Evolutionary conservation across 495 filamentous ascomycete species (phyloP).

Genomic region (Cercophora samala): DNA sequence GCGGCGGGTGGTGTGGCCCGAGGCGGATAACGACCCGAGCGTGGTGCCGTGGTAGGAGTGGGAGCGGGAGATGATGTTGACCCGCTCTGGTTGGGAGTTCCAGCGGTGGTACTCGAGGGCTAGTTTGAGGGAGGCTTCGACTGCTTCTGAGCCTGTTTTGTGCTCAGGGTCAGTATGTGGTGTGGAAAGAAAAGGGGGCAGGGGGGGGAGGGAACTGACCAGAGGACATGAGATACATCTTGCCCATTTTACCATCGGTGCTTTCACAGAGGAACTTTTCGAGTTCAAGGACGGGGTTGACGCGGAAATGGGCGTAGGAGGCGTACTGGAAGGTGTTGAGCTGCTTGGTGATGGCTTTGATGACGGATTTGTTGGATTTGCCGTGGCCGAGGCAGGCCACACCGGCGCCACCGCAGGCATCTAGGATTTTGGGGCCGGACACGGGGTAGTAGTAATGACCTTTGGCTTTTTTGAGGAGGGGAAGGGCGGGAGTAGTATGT

Average conservation of each 20-base stretch:
- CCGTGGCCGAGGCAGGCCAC: slow-evolving; percentile 52
- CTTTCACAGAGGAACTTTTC: slow-evolving; percentile 40
- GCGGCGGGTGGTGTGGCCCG: slow-evolving; percentile 56
- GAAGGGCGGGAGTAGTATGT: background rate
- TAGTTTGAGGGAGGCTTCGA: slow-evolving; percentile 67
- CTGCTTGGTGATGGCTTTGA: slow-evolving; percentile 36
- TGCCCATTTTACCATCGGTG: slow-evolving; percentile 43
- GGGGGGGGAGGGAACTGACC: slow-evolving; percentile 51
- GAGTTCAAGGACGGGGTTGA: slow-evolving; percentile 34
- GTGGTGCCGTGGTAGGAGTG: slow-evolving; percentile 73
- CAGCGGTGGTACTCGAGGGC: slow-evolving; percentile 61
- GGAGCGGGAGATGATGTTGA: slow-evolving; percentile 58
- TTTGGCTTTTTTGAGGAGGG: slow-evolving; percentile 21
- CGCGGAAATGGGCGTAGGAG: slow-evolving; percentile 42
- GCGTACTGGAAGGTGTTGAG: slow-evolving; percentile 39
- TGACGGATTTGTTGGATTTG: slow-evolving; percentile 33
- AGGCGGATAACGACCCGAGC: slow-evolving; percentile 57
- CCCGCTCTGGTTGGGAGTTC: slow-evolving; percentile 29
- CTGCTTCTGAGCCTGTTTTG: slow-evolving; percentile 64
- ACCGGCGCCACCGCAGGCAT: slow-evolving; percentile 51
- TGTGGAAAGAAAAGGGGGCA: background rate
- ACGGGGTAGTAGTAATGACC: slow-evolving; percentile 39
- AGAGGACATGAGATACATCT: slow-evolving; percentile 48
- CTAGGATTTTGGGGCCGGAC: slow-evolving; percentile 56
- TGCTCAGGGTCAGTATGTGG: background rate